Base-by-base conservation (phyloP, 73 alveolate species). In the Effrenium voratum region DNA sequence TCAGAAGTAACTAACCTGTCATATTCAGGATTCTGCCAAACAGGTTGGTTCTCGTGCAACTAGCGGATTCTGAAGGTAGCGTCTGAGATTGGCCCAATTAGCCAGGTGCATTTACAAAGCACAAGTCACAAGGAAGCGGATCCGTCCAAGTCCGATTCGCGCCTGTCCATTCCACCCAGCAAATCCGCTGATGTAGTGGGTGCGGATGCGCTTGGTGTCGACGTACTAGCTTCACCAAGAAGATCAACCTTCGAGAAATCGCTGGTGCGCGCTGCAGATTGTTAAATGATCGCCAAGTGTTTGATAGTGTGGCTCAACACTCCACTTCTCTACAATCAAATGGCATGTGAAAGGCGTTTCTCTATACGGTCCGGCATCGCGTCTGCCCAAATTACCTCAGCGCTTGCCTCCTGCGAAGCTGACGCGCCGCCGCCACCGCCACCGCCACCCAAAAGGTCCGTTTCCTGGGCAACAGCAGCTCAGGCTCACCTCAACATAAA, bases 91-190 rank as follows among this genome's bases (percentile, higher is more conserved):
- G 63, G 63, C 8, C 26, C 26, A 52, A 52, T 52, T 52, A 52
- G 63, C 19, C 63, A 12, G 63, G 19, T 52, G 8, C 63, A 19
- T 52, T 52, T 19, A 12, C 26, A 52, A 19, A 12, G 63, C 26
- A 19, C 63, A 19, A 52, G 63, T 52, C 19, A 52, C 8, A 52
- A 52, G 26, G n/a, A n/a, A n/a, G n/a, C n/a, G n/a, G n/a, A n/a
- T n/a, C n/a, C n/a, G n/a, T n/a, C n/a, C n/a, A n/a, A n/a, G n/a
- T n/a, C n/a, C n/a, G n/a, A n/a, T n/a, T n/a, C n/a, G n/a, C n/a
- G 80, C 94, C 94, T 87, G 30, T 87, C 85, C 83, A n/a, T 72
- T 12, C 84, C 95, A 70, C 95, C 95, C 16, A 87, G 83, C 66
- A 87, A 72, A 52, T 87, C 95, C 3, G 94, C 80, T 28, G 88